Conservation (phyloP, 345 rosid genomes). For the Alliaria petiolata region DNA sequence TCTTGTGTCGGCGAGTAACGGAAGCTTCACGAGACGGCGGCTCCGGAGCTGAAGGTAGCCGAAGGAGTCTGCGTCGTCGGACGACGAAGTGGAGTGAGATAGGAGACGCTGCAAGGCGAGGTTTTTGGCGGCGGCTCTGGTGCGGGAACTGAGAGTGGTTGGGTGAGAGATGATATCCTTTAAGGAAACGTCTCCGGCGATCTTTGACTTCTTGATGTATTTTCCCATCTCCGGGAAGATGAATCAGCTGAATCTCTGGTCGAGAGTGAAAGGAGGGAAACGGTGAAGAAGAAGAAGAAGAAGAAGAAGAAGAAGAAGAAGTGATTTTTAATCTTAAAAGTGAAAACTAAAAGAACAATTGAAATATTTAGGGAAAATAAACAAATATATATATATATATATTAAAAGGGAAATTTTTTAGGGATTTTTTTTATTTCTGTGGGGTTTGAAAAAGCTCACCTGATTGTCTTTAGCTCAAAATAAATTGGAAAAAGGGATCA, state of each 20-base stretch:
- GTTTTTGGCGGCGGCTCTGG: slow-evolving; percentile 62
- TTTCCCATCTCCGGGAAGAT: slow-evolving; percentile 45
- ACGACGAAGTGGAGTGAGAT: slow-evolving; percentile 5
- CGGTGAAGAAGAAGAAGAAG: slow-evolving; percentile 29
- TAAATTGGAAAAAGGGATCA: too few relatives aligned
- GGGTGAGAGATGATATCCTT: slow-evolving; percentile 39
- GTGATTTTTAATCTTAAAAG: slow-evolving; percentile 10
- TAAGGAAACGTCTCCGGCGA: slow-evolving; percentile 37
- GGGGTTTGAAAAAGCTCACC: too few relatives aligned
- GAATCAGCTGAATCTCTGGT: neutral
- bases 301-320: neutral
- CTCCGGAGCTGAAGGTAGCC: slow-evolving; percentile 64
- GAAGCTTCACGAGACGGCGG: slow-evolving; percentile 52
- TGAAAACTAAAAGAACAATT: neutral
- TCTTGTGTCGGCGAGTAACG: neutral
- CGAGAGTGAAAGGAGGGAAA: slow-evolving; percentile 29
- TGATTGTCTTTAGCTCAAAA: too few relatives aligned
- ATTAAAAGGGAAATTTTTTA: too few relatives aligned
- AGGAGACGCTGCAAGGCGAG: slow-evolving; percentile 53
- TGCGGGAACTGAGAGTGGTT: slow-evolving; percentile 40
- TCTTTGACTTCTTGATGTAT: slow-evolving; percentile 60
- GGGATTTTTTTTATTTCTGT: too few relatives aligned
- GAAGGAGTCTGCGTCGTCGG: slow-evolving; percentile 34
- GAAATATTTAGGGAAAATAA: too few relatives aligned
- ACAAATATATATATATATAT: too few relatives aligned